Base-by-base conservation (phyloP, 139 green algal species). In the Picochlorum sp. region DNA sequence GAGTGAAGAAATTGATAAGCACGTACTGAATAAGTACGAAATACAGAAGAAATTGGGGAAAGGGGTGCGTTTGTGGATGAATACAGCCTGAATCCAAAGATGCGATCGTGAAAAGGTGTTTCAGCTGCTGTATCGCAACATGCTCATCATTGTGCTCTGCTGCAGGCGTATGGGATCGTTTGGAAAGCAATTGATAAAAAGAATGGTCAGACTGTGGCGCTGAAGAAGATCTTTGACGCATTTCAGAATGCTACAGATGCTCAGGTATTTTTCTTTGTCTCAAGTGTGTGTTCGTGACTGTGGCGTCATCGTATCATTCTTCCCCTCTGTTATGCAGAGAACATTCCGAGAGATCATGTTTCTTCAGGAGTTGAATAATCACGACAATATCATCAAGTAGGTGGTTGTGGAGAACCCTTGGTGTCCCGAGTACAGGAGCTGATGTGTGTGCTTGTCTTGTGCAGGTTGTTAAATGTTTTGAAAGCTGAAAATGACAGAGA, bases 291-390 rank as follows among this genome's bases (percentile, higher is more conserved):
- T 54, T 26, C n/a, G 18, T 54, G 11, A 54, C n/a, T 65, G 23
- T 18, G 21, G 24, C 23, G 6, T 20, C 52, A 62, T 21, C 21
- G 8, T 14, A 62, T 54, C 16, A 21, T 34, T 38, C 6, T 65
- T 30, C 41, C 21, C 7, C 16, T 26, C 4, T 24, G 21, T 21
- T 41, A 3, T 72, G 60, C 86, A 98, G 90, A 72, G 92, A n/a
- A 98, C 91, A 0, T 98, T 97, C 66, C 79, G 92, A 2, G 92
- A 98, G 73, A 96, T 98, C 56, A 98, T 97, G 91, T 98, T 98
- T 69, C 77, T 98, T 38, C 92, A 98, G 59, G 90, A 97, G 70
- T 68, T 98, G 8, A 90, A 85, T 69, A 88, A 86, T 65, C 89
- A 96, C 57, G 86, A 95, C 3, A 96, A 96, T 79, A 96, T 97